A percentile compares a stretch with the other conserved stretches of the same genome.
Conservation (phyloP, 192 early-diverging fungal genomes). For the Rhizophagus prolifer region DNA sequence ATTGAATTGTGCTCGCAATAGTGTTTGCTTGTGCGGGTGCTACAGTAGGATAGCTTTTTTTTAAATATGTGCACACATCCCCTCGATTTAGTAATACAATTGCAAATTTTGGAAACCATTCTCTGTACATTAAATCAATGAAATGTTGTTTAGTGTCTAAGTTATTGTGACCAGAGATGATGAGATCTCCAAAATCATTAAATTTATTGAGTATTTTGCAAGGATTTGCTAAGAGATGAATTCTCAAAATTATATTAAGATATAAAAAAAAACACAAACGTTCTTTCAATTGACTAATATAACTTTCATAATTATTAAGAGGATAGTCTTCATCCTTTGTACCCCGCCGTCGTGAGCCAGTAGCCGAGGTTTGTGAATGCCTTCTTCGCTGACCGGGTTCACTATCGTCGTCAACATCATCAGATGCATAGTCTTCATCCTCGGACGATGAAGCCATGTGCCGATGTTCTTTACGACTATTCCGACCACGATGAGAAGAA, state of each 20-base stretch:
- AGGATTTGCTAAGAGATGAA: conserved; percentile 9
- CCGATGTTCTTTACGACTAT: conserved; percentile 6
- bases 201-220: conserved; percentile 13
- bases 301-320: conserved; percentile 6
- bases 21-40: background rate
- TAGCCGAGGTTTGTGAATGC: conserved; percentile 24
- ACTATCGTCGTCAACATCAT: conserved; percentile 30
- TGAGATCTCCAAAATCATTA: background rate
- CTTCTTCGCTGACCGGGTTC: conserved; percentile 25
- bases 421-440: conserved; percentile 24
- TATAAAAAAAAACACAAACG: background rate
- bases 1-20: conserved; percentile 15
- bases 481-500: conserved; percentile 21
- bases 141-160: background rate
- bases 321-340: conserved; percentile 4
- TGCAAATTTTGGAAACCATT: conserved; percentile 31
- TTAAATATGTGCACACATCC: background rate
- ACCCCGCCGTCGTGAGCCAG: conserved; percentile 3
- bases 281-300: conserved; percentile 25
- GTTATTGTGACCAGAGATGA: background rate
- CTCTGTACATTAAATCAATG: conserved; percentile 16
- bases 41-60: conserved; percentile 24
- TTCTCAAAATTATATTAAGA: background rate
- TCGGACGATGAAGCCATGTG: conserved; percentile 20
- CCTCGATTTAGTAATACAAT: conserved; percentile 9